phyloP scores from a whole-genome alignment of 2,329 filamentous ascomycete genomes.

The Didymella segeticola region DNA sequence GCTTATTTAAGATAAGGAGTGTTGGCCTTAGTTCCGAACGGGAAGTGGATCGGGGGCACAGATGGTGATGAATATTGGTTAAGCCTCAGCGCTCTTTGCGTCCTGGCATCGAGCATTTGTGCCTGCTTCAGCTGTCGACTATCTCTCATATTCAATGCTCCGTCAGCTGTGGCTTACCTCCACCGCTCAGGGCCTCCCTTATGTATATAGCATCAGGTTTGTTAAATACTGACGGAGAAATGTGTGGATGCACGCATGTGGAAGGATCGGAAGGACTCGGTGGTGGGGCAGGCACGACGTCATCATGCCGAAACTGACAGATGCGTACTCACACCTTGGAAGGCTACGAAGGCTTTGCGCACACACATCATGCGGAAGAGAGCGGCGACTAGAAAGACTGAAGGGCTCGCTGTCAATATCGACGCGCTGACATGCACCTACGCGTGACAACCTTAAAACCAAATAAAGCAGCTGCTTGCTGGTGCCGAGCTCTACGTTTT shows the following conservation, averaged over 20 bases:
- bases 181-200: not conserved
- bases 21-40: not conserved
- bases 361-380: constrained; percentile 1
- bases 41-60: not conserved
- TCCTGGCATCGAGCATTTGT: not conserved
- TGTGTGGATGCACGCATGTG: too few relatives aligned
- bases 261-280: not conserved
- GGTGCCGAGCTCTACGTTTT: not conserved
- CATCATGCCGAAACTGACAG: constrained; percentile 8
- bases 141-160: not conserved
- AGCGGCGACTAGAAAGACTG: not conserved
- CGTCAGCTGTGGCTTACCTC: not conserved
- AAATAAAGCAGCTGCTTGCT: not conserved
- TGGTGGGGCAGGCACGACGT: constrained; percentile 17
- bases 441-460: not conserved
- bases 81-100: not conserved
- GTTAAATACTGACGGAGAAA: too few relatives aligned
- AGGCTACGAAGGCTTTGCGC: not conserved
- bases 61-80: not conserved
- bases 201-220: too few relatives aligned
- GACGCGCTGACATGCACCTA: constrained; percentile 1
- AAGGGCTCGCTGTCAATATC: not conserved
- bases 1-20: constrained; percentile 4
- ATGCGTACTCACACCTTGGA: not conserved
- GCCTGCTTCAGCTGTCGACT: not conserved